Percentiles rank a stretch among this genome's conserved stretches.
phyloP scores from a whole-genome alignment of 306 rosid genomes.

The Gleditsia sinensis region DNA sequence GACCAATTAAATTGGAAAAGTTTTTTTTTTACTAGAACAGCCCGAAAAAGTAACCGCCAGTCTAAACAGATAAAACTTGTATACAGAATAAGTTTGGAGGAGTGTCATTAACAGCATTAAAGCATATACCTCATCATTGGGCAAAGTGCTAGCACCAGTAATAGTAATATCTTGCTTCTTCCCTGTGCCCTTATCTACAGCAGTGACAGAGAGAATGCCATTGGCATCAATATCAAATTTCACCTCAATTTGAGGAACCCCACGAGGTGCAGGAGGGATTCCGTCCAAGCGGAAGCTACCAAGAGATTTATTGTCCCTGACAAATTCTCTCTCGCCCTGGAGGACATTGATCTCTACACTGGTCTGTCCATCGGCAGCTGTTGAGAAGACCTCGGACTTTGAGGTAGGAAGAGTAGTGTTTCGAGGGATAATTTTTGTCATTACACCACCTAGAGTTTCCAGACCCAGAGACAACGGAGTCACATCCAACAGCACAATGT shows the following conservation, averaged over 20 bases:
- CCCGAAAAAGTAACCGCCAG: not conserved
- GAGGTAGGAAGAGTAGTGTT: constrained; percentile 94
- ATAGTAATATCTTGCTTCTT: constrained; percentile 90
- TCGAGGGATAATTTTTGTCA: constrained; percentile 93
- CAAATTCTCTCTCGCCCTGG: constrained; percentile 91
- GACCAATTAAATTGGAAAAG: not conserved
- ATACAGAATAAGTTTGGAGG: too few species aligned
- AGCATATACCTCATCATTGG: constrained; percentile 75
- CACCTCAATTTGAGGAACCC: constrained; percentile 93
- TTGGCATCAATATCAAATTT: constrained; percentile 90
- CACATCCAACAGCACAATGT: constrained; percentile 84
- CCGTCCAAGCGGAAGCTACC: constrained; percentile 93
- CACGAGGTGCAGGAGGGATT: constrained; percentile 89
- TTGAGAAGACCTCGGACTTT: constrained; percentile 87
- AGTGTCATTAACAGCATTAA: not conserved
- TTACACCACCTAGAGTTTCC: constrained; percentile 83
- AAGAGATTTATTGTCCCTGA: constrained; percentile 88
- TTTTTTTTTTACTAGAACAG: not conserved
- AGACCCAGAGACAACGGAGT: constrained; percentile 75
- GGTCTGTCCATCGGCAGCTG: constrained; percentile 94
- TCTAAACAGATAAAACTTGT: too few species aligned
- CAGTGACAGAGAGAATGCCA: constrained; percentile 80
- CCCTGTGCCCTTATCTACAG: constrained; percentile 87
- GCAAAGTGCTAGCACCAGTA: constrained; percentile 94
- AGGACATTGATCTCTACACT: constrained; percentile 89